Evolutionary conservation across 2,329 filamentous ascomycete genomes (phyloP), one percentile per base, ranked within the genome.

Genomic region (Fusarium ramigenum): DNA sequence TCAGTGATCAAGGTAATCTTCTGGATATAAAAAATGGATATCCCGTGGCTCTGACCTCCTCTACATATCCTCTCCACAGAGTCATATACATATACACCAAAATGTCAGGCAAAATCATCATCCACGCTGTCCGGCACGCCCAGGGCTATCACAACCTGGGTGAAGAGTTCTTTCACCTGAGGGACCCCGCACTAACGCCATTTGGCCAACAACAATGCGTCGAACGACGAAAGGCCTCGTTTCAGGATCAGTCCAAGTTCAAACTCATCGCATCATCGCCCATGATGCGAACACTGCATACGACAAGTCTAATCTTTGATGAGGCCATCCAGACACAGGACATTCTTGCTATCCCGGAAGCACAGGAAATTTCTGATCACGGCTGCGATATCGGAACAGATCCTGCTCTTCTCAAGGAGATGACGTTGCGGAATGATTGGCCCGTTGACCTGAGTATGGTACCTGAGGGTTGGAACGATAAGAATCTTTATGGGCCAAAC

Each of bases 91-190:
- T 30, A 44, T 19, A 19, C 12, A 2, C 16, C 37, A 58, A 46
- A 2, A 74, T 74, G 71, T 16, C 69, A 7, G 53, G 40, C 18
- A 72, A 47, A 65, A 50, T 72, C 32, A 59, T 59, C 16, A 69
- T 74, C 12, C 72, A 74, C 40, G 61, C 58, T n/a, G 57, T 74
- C 9, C 53, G 72, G 16, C 72, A 74, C 40, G 72, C 64, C 12
- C 68, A 74, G 11, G 72, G 72, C 19, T 74, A 52, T 44, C 72
- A 75, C 30, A 74, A 74, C 44, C 60, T 74, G 7, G 72, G 72
- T 4, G 69, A 72, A 14, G 72, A 74, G 36, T 73, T 74, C 53
- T 75, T 75, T 4, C 36, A 69, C 25, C 42, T 74, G 11, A 34
- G 28, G 28, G 72, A 74, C n/a, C 72, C 72, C 28, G 46, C 57